phyloP scores from a whole-genome alignment of 228 moss, liverwort and hornwort genomes.

The Sphagnum fallax region DNA sequence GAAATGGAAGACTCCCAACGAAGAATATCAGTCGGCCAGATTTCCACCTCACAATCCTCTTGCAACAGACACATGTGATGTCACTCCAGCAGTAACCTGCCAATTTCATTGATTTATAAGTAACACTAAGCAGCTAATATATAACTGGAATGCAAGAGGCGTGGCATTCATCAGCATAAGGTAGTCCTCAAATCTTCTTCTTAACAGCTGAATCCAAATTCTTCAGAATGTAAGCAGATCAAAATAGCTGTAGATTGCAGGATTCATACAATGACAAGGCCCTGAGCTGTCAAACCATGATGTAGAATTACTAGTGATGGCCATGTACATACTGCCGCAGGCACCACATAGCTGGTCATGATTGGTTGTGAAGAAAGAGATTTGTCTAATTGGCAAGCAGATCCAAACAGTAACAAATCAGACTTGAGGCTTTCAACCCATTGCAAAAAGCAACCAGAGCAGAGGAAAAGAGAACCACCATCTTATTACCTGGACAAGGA shows the following conservation, averaged over 20 bases:
- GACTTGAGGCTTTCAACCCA: neutral
- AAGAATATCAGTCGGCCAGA: constrained; percentile 82
- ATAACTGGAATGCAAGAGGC: constrained; percentile 4
- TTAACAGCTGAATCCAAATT: no score
- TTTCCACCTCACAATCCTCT: constrained; percentile 67
- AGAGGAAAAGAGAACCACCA: no score
- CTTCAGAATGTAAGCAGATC: no score
- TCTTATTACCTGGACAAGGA: constrained; percentile 67
- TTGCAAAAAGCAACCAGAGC: no score
- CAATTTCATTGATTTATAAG: constrained; percentile 6
- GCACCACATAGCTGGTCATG: constrained; percentile 76
- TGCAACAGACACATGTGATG: constrained; percentile 69
- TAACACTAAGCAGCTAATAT: neutral
- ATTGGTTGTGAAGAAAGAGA: constrained; percentile 55
- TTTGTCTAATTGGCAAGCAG: constrained; percentile 52
- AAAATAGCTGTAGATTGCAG: neutral
- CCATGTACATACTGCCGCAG: constrained; percentile 21
- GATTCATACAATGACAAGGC: neutral
- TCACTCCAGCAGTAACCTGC: constrained; percentile 92
- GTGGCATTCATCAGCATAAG: neutral
- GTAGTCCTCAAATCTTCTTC: neutral
- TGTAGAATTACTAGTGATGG: constrained; percentile 61
- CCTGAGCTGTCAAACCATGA: constrained; percentile 90
- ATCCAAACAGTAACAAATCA: constrained; percentile 1
- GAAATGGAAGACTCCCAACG: constrained; percentile 91